phyloP scores from a whole-genome alignment of 257 asterid species.

The Nicotiana otophora region DNA sequence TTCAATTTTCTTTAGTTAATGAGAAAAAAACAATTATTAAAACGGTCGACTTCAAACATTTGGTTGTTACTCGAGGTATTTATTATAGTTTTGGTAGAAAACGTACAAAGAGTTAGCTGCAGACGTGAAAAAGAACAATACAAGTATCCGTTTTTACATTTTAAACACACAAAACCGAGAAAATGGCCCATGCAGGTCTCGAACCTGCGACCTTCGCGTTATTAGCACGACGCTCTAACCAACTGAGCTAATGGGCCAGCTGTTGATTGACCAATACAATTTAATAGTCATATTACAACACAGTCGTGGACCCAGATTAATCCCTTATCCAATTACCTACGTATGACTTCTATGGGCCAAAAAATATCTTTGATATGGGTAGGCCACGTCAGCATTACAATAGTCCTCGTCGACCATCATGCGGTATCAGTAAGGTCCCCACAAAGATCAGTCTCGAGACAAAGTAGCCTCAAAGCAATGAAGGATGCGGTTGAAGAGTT shows the following conservation, averaged over 20 bases:
- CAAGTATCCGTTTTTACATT: too few species aligned
- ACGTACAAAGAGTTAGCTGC: not conserved
- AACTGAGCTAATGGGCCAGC: constrained; percentile 28
- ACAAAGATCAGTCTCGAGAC: too few species aligned
- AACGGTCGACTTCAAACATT: not conserved
- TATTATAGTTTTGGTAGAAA: not conserved
- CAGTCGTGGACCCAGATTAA: not conserved
- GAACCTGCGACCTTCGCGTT: constrained; percentile 39
- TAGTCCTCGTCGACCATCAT: too few species aligned
- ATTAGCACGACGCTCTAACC: constrained; percentile 39
- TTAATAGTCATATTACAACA: not conserved
- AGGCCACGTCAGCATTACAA: too few species aligned
- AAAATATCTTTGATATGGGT: too few species aligned
- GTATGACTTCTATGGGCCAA: too few species aligned
- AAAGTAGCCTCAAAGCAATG: too few species aligned
- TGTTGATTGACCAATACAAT: fast-evolving
- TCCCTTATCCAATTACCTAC: not conserved
- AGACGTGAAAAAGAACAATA: not conserved
- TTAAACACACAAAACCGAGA: not conserved
- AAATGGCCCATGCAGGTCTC: constrained; percentile 32
- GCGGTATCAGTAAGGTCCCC: too few species aligned
- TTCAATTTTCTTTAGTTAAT: not conserved
- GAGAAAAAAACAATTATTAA: not conserved
- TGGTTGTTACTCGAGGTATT: not conserved
- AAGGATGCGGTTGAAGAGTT: too few species aligned